Base-by-base conservation (phyloP, 805 yeast genomes). In the Cephaloascus fragrans region DNA sequence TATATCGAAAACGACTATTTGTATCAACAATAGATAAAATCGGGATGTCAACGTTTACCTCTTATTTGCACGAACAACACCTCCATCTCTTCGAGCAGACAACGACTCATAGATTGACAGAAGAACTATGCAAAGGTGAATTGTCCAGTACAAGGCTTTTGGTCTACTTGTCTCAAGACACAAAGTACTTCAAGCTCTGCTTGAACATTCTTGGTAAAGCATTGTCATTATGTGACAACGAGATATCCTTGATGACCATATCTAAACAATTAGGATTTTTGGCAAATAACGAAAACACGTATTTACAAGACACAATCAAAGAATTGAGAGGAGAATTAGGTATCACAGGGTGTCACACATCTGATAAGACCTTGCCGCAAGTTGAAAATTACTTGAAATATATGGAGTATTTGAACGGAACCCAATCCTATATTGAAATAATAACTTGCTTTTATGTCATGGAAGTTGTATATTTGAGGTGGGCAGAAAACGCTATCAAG, bases 251-350 rank as follows among this genome's bases (percentile, higher is more conserved):
- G n/a, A 52, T 71, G 18, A 50, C 52, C 0, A 43, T 75, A 19
- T 69, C 73, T 2, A 70, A 69, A 41, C 75, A 73, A 43, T 62
- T 74, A 41, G 80, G 78, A 1, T 69, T 71, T 44, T 55, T 75
- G 28, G 59, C 70, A 12, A 60, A 58, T 34, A 68, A 63, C 39
- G 80, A 74, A 45, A 71, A 72, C 47, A 61, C 62, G 35, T 74
- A 74, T 44, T 74, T 73, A 43, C 47, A 47, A 12, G 47, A 23
- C 10, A 40, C 50, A 4, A 42, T 62, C 34, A 26, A 35, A 2
- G 60, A 63, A 31, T 56, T 59, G 19, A 9, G 16, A 14, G 15
- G n/a, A 31, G n/a, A 9, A 9, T 6, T 16, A 9, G n/a, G n/a
- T 6, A 16, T 62, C 35, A n/a, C n/a, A n/a, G n/a, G n/a, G n/a